Evolutionary conservation across 2,329 filamentous ascomycete species (phyloP).

Genomic region (Zasmidium citrigriseum): DNA sequence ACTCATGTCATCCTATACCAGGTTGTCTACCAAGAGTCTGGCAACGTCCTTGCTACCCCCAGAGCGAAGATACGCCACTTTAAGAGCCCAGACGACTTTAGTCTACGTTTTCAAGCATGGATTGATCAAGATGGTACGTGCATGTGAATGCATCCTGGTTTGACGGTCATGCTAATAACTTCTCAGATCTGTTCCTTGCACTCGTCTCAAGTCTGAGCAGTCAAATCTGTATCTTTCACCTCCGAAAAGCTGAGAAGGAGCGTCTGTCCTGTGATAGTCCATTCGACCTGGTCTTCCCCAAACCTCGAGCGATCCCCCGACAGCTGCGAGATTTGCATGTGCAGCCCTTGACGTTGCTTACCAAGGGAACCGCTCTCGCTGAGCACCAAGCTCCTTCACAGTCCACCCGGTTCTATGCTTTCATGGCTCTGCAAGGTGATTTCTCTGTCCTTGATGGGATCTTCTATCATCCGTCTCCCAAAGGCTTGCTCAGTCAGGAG

Average conservation of each 20-base stretch:
- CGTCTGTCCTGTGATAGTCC: background rate
- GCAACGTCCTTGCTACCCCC: conserved; percentile 30
- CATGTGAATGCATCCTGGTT: background rate
- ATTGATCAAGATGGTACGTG: conserved; percentile 11
- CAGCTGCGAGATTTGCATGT: background rate
- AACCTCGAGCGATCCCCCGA: background rate
- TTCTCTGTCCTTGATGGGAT: background rate
- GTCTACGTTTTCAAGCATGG: conserved; percentile 41
- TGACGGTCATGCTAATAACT: background rate
- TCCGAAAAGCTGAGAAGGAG: background rate
- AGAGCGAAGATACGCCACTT: conserved; percentile 53
- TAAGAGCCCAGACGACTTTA: conserved; percentile 54
- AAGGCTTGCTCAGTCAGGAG: background rate
- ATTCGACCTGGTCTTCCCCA: background rate
- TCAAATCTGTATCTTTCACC: background rate
- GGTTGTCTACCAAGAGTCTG: conserved; percentile 20
- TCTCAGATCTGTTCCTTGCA: background rate
- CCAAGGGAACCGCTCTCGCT: background rate
- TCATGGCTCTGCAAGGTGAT: background rate
- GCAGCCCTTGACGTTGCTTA: background rate
- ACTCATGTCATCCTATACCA: conserved; percentile 47
- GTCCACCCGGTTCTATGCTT: background rate
- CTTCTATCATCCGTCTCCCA: background rate
- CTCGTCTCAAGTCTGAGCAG: background rate
- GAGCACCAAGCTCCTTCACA: background rate